Evolutionary conservation across 2,329 filamentous ascomycete species (phyloP).

Genomic region (Exophiala oligosperma): DNA sequence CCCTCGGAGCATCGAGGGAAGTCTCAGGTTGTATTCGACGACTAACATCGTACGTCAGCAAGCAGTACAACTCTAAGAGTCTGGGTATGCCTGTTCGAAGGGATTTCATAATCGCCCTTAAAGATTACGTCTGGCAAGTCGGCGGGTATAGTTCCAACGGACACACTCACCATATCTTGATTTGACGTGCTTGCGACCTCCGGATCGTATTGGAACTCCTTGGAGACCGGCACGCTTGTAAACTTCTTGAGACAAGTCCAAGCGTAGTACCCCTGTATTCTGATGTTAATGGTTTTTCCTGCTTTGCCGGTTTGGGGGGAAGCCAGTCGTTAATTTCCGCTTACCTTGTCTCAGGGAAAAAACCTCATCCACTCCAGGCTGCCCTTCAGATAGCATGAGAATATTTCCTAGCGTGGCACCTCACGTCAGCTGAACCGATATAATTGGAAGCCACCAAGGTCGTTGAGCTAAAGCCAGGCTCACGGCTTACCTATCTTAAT

Average conservation of each 20-base stretch:
- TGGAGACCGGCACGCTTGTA: constrained; percentile 82
- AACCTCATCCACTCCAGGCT: constrained; percentile 66
- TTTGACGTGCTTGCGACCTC: constrained; percentile 64
- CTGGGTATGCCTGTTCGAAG: not conserved
- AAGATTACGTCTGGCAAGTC: too few species aligned
- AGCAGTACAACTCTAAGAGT: too few species aligned
- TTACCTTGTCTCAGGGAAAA: constrained; percentile 70
- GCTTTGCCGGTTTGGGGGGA: not conserved
- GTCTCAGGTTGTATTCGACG: constrained; percentile 73
- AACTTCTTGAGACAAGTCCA: constrained; percentile 77
- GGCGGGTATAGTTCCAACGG: not conserved
- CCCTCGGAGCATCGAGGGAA: constrained; percentile 74
- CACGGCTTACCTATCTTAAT: constrained; percentile 68
- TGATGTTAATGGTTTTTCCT: too few species aligned
- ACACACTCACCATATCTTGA: constrained; percentile 68
- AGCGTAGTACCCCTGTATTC: constrained; percentile 64
- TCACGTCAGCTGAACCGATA: too few species aligned
- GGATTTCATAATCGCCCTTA: not conserved
- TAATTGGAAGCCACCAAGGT: not conserved
- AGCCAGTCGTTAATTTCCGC: constrained; percentile 8
- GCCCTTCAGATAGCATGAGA: constrained; percentile 80
- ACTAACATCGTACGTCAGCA: constrained; percentile 47
- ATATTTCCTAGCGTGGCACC: constrained; percentile 61
- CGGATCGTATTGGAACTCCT: constrained; percentile 61
- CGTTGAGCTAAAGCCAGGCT: not conserved